A percentile compares a stretch with the other conserved stretches of the same genome.
Evolutionary conservation across 192 early-diverging fungal species (phyloP).

Genomic region (Coemansia sp.): DNA sequence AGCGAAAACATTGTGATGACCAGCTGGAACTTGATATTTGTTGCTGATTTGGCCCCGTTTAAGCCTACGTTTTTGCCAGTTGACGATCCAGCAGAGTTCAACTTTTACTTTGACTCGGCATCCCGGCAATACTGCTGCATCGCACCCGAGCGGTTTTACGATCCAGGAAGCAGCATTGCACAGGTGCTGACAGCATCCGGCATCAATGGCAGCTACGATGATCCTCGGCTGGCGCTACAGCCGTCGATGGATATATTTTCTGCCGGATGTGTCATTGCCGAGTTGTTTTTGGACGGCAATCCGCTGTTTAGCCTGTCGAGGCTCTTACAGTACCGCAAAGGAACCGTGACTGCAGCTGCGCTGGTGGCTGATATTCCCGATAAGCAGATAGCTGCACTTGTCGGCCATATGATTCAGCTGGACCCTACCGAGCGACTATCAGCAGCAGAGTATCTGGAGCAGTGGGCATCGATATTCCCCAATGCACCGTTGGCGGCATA

Average conservation of each 20-base stretch:
- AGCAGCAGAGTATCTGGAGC: constrained; percentile 72
- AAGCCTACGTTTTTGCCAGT: constrained; percentile 94
- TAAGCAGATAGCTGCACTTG: constrained; percentile 67
- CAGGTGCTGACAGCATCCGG: constrained; percentile 21
- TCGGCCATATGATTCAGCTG: constrained; percentile 85
- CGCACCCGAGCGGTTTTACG: constrained; percentile 93
- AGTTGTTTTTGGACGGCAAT: constrained; percentile 90
- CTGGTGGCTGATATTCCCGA: constrained; percentile 84
- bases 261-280: constrained; percentile 86
- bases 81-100: constrained; percentile 95
- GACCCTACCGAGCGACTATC: constrained; percentile 71
- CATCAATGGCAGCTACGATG: constrained; percentile 4
- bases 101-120: constrained; percentile 94
- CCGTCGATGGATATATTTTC: constrained; percentile 95
- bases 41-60: constrained; percentile 85
- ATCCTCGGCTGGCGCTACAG: constrained; percentile 52
- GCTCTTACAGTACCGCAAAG: constrained; percentile 81
- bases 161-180: constrained; percentile 52
- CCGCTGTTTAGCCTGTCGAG: constrained; percentile 90
- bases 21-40: constrained; percentile 92
- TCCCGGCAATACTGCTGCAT: constrained; percentile 87
- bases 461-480: constrained; percentile 61
- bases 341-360: constrained; percentile 60
- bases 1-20: constrained; percentile 93
- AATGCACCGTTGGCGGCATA: constrained; percentile 38